Conservation (phyloP, 208 protist species). For the Trypanosoma brucei region DNA sequence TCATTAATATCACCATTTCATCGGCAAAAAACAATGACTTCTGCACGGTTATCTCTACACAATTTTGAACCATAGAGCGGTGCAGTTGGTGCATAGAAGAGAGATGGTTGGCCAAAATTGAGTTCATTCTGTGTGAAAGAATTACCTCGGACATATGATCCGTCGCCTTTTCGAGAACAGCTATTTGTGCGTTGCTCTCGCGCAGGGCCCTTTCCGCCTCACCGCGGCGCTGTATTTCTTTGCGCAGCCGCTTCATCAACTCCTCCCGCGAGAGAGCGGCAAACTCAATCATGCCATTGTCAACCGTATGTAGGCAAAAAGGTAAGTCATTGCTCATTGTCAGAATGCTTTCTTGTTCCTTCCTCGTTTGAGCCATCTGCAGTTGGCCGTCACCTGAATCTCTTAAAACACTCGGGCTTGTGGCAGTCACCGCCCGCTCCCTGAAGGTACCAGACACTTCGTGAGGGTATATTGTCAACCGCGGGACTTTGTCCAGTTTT, state of each 20-base stretch:
- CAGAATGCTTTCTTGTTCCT: too few species aligned
- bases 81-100: constrained; percentile 35
- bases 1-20: constrained; percentile 39
- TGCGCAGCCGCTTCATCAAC: constrained; percentile 5
- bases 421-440: too few species aligned
- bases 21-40: constrained; percentile 58
- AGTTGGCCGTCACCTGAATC: too few species aligned
- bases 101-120: constrained; percentile 31
- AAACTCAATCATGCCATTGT: not conserved
- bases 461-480: constrained; percentile 7
- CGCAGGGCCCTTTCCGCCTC: constrained; percentile 30
- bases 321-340: too few species aligned
- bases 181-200: constrained; percentile 23
- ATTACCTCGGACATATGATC: constrained; percentile 44
- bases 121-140: constrained; percentile 30
- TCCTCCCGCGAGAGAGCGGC: not conserved
- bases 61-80: constrained; percentile 14
- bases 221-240: constrained; percentile 4
- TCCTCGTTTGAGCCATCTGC: too few species aligned
- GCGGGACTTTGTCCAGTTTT: constrained; percentile 14
- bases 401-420: too few species aligned
- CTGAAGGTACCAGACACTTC: too few species aligned
- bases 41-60: constrained; percentile 32
- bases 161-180: constrained; percentile 35
- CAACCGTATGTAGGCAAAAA: not conserved